These are phyloP conservation scores for Gaeumannomyces sp. DNA, from an alignment of 2,329 filamentous ascomycete genomes.

Conservation along the genomic window DNA sequence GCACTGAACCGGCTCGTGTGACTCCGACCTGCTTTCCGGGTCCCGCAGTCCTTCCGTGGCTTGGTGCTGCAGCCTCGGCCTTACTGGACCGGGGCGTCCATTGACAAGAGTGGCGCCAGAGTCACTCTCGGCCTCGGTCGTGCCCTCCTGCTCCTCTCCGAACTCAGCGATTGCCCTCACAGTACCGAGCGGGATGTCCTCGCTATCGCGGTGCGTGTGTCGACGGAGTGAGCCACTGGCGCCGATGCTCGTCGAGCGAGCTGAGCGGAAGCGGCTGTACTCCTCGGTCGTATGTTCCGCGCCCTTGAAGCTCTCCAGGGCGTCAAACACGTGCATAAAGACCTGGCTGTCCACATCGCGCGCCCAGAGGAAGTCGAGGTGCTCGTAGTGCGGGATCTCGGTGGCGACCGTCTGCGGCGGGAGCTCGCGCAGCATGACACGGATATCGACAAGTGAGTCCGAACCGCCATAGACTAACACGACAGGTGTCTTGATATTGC, in stretches of 20 bases:
- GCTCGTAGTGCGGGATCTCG: slow-evolving; percentile 88
- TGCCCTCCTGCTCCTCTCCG: slow-evolving; percentile 1
- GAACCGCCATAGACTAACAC: slow-evolving; percentile 90
- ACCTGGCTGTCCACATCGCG: slow-evolving; percentile 76
- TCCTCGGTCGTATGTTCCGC: slow-evolving; percentile 54
- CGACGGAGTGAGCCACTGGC: slow-evolving; percentile 25
- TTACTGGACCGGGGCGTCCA: neutral
- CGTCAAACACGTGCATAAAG: slow-evolving; percentile 87
- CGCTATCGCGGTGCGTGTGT: slow-evolving; percentile 13
- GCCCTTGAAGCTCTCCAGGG: slow-evolving; percentile 65
- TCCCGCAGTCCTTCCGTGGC: slow-evolving; percentile 5
- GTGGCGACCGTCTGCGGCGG: slow-evolving; percentile 79
- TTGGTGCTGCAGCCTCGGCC: slow-evolving; percentile 6
- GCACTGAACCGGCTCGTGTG: no score
- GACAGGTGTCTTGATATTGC: slow-evolving; percentile 94
- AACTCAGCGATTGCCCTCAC: neutral
- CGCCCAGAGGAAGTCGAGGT: slow-evolving; percentile 95
- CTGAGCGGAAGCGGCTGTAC: slow-evolving; percentile 50
- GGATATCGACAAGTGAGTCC: slow-evolving; percentile 90
- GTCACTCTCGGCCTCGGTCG: slow-evolving; percentile 2
- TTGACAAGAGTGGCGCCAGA: slow-evolving; percentile 5
- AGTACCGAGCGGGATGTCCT: no score
- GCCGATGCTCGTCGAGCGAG: slow-evolving; percentile 43
- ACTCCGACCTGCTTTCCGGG: neutral
- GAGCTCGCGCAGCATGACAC: slow-evolving; percentile 83